These are phyloP conservation scores for Aotearoamyces nothofagi DNA, from an alignment of 2,329 filamentous ascomycete species.

Conservation along the genomic window DNA sequence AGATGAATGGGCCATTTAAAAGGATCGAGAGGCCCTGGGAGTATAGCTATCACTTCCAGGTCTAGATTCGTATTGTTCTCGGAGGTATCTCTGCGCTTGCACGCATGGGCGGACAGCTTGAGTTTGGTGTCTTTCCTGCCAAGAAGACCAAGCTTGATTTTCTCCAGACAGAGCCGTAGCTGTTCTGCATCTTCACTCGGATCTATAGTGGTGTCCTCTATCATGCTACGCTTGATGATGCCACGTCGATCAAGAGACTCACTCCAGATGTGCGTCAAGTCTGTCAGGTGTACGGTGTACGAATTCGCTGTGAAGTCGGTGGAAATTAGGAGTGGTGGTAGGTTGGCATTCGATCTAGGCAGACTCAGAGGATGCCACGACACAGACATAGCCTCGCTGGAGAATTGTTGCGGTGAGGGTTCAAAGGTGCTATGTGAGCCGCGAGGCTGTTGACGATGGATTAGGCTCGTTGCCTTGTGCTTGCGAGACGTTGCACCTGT, in stretches of 20 bases:
- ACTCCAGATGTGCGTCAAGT: conserved; percentile 59
- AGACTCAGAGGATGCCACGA: background rate
- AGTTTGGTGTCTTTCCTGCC: conserved; percentile 26
- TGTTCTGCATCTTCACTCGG: conserved; percentile 54
- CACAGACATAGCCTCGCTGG: background rate
- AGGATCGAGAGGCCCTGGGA: conserved; percentile 46
- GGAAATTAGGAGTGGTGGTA: conserved; percentile 51
- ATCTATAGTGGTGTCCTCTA: conserved; percentile 56
- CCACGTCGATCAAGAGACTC: conserved; percentile 46
- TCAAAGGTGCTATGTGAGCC: too few species aligned
- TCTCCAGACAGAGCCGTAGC: conserved; percentile 49
- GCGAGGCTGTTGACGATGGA: too few species aligned
- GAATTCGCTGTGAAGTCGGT: conserved; percentile 34
- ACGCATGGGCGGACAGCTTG: conserved; percentile 26
- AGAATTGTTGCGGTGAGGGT: too few species aligned
- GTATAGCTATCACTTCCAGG: conserved; percentile 39
- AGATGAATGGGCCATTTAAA: conserved; percentile 53
- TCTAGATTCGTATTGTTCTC: conserved; percentile 20
- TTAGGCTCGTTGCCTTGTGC: too few species aligned
- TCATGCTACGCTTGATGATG: conserved; percentile 46
- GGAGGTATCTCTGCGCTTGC: conserved; percentile 21
- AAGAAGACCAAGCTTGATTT: conserved; percentile 36
- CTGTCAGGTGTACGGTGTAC: conserved; percentile 54
- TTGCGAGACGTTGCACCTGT: too few species aligned
- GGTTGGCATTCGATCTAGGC: conserved; percentile 11